Conservation (phyloP, 176 grass and related monocot genomes). For the Oryza meridionalis region DNA sequence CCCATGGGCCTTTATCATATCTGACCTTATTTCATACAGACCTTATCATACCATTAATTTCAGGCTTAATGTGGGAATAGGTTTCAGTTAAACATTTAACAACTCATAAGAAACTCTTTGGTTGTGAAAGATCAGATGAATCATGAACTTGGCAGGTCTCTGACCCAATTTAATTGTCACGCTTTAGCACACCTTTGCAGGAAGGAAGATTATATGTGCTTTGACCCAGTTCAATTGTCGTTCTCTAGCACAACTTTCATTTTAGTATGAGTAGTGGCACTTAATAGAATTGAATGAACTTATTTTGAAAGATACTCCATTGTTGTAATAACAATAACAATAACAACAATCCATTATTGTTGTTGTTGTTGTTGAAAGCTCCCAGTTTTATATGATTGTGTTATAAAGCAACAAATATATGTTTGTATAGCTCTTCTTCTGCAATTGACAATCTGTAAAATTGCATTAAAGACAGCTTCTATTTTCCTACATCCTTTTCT, state of each 20-base stretch:
- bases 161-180: conserved; percentile 5
- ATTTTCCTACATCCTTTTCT: conserved; percentile 10
- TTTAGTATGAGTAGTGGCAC: neutral
- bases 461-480: neutral
- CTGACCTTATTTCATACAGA: conserved; percentile 25
- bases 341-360: neutral
- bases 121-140: conserved; percentile 17
- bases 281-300: conserved; percentile 18
- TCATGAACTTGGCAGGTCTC: conserved; percentile 11
- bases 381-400: neutral
- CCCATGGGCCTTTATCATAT: neutral
- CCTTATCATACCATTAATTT: conserved; percentile 15
- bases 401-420: conserved; percentile 14
- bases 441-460: neutral
- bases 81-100: conserved; percentile 19
- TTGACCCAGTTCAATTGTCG: conserved; percentile 6
- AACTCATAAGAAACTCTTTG: neutral
- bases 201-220: neutral
- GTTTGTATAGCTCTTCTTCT: conserved; percentile 3
- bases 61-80: conserved; percentile 28
- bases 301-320: neutral
- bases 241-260: neutral
- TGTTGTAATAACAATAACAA: neutral
- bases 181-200: neutral
- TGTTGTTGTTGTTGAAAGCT: neutral